Percentiles rank a stretch among this genome's conserved stretches.
Evolutionary conservation across 1,139 yeast genomes (phyloP).

Genomic region (Geotrichum europaeum): DNA sequence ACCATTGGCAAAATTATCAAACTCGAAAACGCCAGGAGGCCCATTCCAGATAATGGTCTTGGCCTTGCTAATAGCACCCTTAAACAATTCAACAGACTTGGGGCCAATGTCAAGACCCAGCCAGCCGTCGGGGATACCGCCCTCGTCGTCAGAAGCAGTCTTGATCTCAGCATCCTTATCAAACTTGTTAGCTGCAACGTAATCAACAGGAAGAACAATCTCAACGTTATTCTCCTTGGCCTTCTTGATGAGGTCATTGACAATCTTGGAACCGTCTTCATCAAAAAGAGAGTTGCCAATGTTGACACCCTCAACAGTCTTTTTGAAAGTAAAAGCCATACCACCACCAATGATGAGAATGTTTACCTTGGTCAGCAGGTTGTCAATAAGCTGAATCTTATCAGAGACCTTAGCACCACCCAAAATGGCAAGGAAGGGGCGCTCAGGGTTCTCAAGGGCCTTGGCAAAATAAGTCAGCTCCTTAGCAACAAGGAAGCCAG

Average conservation of each 20-base stretch:
- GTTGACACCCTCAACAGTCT: slow-evolving; percentile 70
- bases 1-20: slow-evolving; percentile 82
- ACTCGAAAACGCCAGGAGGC: slow-evolving; percentile 98
- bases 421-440: slow-evolving; percentile 95
- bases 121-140: slow-evolving; percentile 81
- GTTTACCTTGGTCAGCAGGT: slow-evolving; percentile 91
- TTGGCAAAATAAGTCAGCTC: slow-evolving; percentile 94
- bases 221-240: slow-evolving; percentile 93
- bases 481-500: slow-evolving; percentile 96
- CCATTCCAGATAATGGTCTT: slow-evolving; percentile 99
- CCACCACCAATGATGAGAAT: slow-evolving; percentile 95
- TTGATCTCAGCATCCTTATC: slow-evolving; percentile 82
- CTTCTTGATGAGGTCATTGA: slow-evolving; percentile 80
- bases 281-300: slow-evolving; percentile 90
- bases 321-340: slow-evolving; percentile 98
- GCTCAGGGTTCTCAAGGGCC: slow-evolving; percentile 92
- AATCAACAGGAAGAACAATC: slow-evolving; percentile 87
- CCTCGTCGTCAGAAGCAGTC: slow-evolving; percentile 73
- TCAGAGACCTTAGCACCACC: slow-evolving; percentile 99
- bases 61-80: slow-evolving; percentile 76
- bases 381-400: slow-evolving; percentile 95
- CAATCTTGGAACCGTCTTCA: slow-evolving; percentile 89
- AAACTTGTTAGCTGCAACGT: slow-evolving; percentile 89
- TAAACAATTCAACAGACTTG: slow-evolving; percentile 69
- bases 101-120: slow-evolving; percentile 95